phyloP scores from a whole-genome alignment of 345 rosid genomes.

The Draba incana region DNA sequence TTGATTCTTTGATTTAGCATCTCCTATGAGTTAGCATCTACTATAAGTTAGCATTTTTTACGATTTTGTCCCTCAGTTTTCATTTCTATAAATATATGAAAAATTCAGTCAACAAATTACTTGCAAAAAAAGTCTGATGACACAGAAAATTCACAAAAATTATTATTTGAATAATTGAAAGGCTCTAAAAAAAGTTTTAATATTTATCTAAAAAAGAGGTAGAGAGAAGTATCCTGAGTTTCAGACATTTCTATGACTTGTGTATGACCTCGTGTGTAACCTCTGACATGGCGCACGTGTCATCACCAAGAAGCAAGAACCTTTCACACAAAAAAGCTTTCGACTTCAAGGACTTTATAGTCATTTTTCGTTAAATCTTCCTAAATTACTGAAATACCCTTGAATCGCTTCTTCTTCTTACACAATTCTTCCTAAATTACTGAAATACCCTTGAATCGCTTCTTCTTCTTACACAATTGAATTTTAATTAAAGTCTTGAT shows the following conservation, averaged over 20 bases:
- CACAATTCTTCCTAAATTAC: too few species aligned
- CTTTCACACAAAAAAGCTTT: background rate
- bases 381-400: constrained; percentile 21
- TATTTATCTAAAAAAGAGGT: too few species aligned
- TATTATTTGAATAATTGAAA: background rate
- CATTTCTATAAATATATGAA: too few species aligned
- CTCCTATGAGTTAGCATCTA: too few species aligned
- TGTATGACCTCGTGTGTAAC: constrained; percentile 20
- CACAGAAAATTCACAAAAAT: background rate
- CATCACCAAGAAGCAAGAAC: too few species aligned
- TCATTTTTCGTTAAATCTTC: background rate
- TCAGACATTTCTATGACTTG: constrained; percentile 23
- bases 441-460: constrained; percentile 45
- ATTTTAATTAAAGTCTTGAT: constrained; percentile 19
- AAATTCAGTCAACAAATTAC: background rate
- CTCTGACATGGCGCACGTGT: constrained; percentile 22
- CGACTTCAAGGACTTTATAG: constrained; percentile 23
- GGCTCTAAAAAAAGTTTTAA: too few species aligned
- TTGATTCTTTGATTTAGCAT: too few species aligned
- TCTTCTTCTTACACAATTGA: constrained; percentile 33
- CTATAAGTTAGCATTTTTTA: constrained; percentile 32
- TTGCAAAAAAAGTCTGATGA: constrained; percentile 6
- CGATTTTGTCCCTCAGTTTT: constrained; percentile 28
- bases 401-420: too few species aligned
- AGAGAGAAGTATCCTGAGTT: constrained; percentile 22